These are phyloP conservation scores for Elongisporangium prolatum DNA, from an alignment of 352 stramenopile species.

Conservation along the genomic window DNA sequence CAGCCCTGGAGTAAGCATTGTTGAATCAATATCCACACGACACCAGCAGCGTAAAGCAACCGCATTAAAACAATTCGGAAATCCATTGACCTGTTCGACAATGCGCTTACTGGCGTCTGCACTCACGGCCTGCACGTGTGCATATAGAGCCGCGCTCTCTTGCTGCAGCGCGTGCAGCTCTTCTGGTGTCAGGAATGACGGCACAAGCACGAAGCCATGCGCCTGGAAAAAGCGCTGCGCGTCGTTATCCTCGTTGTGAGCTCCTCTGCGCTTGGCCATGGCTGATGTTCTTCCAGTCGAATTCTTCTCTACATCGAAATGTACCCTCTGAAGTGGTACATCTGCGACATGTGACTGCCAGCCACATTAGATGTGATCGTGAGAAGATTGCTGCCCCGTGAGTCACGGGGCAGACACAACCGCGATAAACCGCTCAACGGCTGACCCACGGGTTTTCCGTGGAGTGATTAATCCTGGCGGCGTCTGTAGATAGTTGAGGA, in stretches of 20 bases:
- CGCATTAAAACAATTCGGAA: background rate
- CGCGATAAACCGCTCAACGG: too few species aligned
- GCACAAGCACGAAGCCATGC: conserved; percentile 23
- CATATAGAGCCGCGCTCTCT: conserved; percentile 31
- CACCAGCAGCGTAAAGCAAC: conserved; percentile 1
- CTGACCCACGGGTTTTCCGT: too few species aligned
- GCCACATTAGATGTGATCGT: too few species aligned
- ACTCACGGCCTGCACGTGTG: conserved; percentile 1
- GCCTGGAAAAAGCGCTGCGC: conserved; percentile 4
- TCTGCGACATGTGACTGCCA: background rate
- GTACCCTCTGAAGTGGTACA: background rate
- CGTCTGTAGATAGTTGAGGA: too few species aligned
- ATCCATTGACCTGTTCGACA: conserved; percentile 15
- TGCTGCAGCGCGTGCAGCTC: conserved; percentile 32
- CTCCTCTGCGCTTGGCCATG: background rate
- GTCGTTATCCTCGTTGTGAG: background rate
- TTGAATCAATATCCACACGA: conserved; percentile 1
- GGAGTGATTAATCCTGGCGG: too few species aligned
- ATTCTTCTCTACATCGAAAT: background rate
- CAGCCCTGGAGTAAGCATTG: conserved; percentile 26
- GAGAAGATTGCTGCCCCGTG: too few species aligned
- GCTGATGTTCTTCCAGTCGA: background rate
- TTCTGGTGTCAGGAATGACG: conserved; percentile 22
- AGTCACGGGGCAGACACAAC: too few species aligned
- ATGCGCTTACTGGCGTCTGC: conserved; percentile 13